Evolutionary conservation across 257 asterid species (phyloP).

Genomic region (Solanum tarijense): DNA sequence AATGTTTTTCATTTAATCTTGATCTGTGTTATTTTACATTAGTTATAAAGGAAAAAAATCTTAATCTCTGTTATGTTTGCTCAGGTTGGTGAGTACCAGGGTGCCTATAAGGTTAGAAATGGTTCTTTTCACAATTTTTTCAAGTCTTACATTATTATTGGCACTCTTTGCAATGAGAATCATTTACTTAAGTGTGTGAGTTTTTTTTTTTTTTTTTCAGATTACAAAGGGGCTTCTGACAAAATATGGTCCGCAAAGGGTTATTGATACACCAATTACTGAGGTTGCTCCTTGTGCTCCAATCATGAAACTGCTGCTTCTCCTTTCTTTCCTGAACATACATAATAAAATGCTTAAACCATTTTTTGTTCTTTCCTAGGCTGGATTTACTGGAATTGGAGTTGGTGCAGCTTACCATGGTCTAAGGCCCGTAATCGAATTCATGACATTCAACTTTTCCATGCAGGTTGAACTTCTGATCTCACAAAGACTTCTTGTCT

Average conservation of each 20-base stretch:
- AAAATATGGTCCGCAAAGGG: constrained; percentile 90
- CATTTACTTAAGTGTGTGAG: background rate
- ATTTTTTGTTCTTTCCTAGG: constrained; percentile 30
- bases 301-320: background rate
- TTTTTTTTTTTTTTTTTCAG: constrained; percentile 16
- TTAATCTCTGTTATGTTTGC: background rate
- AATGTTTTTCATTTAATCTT: background rate
- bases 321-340: background rate
- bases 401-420: constrained; percentile 98
- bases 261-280: constrained; percentile 85
- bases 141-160: background rate
- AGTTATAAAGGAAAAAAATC: background rate
- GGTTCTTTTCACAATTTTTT: background rate
- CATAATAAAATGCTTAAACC: background rate
- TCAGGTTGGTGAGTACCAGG: constrained; percentile 98
- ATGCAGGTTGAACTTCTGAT: constrained; percentile 61
- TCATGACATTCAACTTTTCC: constrained; percentile 93
- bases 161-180: background rate
- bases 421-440: constrained; percentile 77
- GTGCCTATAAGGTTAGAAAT: constrained; percentile 84
- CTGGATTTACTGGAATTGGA: constrained; percentile 94
- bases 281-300: constrained; percentile 52
- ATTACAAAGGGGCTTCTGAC: constrained; percentile 82
- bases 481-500: background rate
- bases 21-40: background rate